Conservation (phyloP, 257 asterid species). For the Anisodus tanguticus region DNA sequence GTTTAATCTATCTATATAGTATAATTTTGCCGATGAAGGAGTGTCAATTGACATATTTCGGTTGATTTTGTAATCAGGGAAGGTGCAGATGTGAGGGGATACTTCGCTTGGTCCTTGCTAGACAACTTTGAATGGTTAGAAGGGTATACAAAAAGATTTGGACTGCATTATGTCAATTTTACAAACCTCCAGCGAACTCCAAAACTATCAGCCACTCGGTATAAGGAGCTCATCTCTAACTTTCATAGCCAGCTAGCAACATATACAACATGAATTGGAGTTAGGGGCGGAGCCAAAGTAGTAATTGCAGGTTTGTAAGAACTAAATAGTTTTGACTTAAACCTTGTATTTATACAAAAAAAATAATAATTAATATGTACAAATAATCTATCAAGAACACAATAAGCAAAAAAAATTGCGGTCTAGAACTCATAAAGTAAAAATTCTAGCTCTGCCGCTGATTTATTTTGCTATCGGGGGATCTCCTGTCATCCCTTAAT, state of each 20-base stretch:
- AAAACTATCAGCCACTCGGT: constrained; percentile 51
- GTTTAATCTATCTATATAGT: not conserved
- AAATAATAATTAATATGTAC: no score
- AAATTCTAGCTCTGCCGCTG: rapidly evolving
- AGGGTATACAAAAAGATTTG: constrained; percentile 66
- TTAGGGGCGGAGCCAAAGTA: not conserved
- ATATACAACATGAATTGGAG: not conserved
- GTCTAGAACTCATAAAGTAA: not conserved
- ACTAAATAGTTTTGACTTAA: not conserved
- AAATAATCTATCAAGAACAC: no score
- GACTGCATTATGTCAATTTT: constrained; percentile 52
- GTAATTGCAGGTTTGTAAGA: not conserved
- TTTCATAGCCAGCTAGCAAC: constrained; percentile 17
- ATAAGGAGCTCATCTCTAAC: constrained; percentile 42
- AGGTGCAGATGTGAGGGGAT: constrained; percentile 78
- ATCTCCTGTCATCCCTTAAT: no score
- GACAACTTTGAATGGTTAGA: constrained; percentile 79
- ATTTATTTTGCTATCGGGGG: no score
- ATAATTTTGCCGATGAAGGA: not conserved
- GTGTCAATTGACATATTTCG: not conserved
- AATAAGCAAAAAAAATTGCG: not conserved
- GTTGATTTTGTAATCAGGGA: constrained; percentile 44
- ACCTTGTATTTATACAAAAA: no score
- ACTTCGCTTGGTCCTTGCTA: constrained; percentile 72
- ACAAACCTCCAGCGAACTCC: constrained; percentile 50